Evolutionary conservation across 23 red algal species (phyloP).

Genomic region (Gracilaria vermiculophylla): DNA sequence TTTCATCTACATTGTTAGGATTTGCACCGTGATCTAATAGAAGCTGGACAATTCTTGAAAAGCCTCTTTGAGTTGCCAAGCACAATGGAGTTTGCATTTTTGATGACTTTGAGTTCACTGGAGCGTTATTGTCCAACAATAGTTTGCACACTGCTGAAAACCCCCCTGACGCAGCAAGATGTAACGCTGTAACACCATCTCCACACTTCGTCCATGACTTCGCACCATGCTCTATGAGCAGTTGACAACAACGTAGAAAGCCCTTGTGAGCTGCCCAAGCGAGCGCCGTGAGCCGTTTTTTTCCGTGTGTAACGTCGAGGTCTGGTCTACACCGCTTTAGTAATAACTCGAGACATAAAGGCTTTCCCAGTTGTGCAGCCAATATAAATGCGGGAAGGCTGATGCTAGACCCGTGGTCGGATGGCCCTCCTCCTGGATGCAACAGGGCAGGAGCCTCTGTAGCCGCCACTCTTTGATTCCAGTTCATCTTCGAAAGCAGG

Average conservation of each 20-base stretch:
- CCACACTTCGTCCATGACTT: slow-evolving; percentile 70
- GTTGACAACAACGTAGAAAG: slow-evolving; percentile 68
- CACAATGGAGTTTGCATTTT: slow-evolving; percentile 87
- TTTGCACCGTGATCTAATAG: slow-evolving; percentile 73
- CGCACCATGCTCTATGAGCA: slow-evolving; percentile 71
- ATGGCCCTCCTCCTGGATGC: slow-evolving; percentile 45
- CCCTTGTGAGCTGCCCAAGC: slow-evolving; percentile 93
- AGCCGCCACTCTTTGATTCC: slow-evolving; percentile 79
- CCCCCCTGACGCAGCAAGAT: slow-evolving; percentile 86
- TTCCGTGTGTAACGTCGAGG: slow-evolving; percentile 64
- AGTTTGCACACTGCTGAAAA: slow-evolving; percentile 40
- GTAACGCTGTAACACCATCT: slow-evolving; percentile 81
- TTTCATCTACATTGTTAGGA: slow-evolving; percentile 67
- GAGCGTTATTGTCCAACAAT: slow-evolving; percentile 53
- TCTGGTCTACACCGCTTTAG: slow-evolving; percentile 71
- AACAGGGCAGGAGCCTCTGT: slow-evolving; percentile 80
- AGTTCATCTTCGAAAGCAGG: slow-evolving; percentile 79
- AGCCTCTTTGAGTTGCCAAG: slow-evolving; percentile 84
- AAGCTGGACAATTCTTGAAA: slow-evolving; percentile 51
- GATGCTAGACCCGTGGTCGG: slow-evolving; percentile 47
- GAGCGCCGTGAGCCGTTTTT: slow-evolving; percentile 78
- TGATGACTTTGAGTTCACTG: slow-evolving; percentile 60
- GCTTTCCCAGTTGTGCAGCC: slow-evolving; percentile 88
- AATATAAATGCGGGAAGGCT: slow-evolving; percentile 76
- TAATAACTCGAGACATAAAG: slow-evolving; percentile 63